Percentiles rank a stretch among this genome's conserved stretches.
phyloP scores from a whole-genome alignment of 352 stramenopile species.

The Pythium utonaiense region DNA sequence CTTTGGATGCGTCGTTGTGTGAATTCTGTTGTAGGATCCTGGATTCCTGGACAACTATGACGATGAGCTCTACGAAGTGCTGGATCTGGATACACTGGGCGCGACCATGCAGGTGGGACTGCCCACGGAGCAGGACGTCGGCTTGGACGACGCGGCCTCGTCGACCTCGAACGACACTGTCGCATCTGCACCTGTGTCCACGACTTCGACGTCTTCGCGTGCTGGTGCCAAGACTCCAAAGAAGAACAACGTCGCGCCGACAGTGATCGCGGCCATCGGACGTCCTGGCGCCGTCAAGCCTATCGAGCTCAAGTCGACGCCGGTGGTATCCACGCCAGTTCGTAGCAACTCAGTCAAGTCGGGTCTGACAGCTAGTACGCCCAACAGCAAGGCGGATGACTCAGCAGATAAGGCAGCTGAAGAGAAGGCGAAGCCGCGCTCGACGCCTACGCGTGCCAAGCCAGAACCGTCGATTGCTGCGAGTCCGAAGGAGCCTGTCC shows the following conservation, averaged over 20 bases:
- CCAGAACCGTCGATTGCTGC: constrained; percentile 32
- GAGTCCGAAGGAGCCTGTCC: constrained; percentile 28
- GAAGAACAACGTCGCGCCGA: constrained; percentile 46
- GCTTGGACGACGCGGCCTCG: constrained; percentile 45
- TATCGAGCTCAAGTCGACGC: constrained; percentile 77
- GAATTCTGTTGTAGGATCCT: constrained; percentile 56
- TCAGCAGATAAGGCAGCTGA: constrained; percentile 32
- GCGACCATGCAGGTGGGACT: constrained; percentile 67
- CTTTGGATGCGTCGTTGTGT: too few species aligned
- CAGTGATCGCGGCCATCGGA: constrained; percentile 65
- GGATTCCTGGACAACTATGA: constrained; percentile 93
- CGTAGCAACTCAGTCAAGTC: constrained; percentile 40
- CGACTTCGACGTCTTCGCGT: constrained; percentile 16
- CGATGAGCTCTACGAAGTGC: constrained; percentile 94
- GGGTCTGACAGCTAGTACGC: constrained; percentile 26
- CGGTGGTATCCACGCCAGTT: constrained; percentile 36
- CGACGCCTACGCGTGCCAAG: constrained; percentile 46
- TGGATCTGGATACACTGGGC: constrained; percentile 92
- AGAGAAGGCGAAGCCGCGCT: constrained; percentile 42
- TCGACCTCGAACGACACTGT: constrained; percentile 16
- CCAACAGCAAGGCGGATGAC: constrained; percentile 50
- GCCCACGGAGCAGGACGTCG: constrained; percentile 68
- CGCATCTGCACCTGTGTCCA: not conserved
- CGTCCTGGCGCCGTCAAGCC: constrained; percentile 69
- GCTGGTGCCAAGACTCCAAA: constrained; percentile 55